These are phyloP conservation scores for Aspergillus panamensis DNA, from an alignment of 495 filamentous ascomycete species.

Conservation along the genomic window DNA sequence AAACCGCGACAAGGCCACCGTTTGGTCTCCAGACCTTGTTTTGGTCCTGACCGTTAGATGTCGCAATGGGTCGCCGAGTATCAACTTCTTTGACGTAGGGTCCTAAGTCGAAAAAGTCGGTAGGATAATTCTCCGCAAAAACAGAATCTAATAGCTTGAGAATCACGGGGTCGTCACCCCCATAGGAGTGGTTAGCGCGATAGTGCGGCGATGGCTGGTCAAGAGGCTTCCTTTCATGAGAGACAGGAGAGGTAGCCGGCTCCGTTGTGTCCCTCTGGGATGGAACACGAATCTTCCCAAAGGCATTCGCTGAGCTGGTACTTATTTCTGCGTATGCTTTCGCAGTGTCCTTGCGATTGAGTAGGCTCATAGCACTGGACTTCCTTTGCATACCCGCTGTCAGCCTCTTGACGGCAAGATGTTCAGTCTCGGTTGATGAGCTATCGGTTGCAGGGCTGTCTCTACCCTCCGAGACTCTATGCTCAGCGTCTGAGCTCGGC, in stretches of 20 bases:
- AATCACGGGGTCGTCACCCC: slow-evolving; percentile 84
- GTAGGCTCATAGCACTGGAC: slow-evolving; percentile 76
- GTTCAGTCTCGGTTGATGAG: slow-evolving; percentile 39
- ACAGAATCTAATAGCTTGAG: slow-evolving; percentile 82
- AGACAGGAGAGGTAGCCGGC: slow-evolving; percentile 30
- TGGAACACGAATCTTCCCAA: slow-evolving; percentile 79
- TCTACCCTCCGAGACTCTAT: slow-evolving; percentile 22
- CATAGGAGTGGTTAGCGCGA: slow-evolving; percentile 64
- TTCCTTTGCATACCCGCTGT: slow-evolving; percentile 51
- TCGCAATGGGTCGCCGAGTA: slow-evolving; percentile 60
- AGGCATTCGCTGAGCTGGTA: slow-evolving; percentile 74
- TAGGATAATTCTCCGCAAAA: slow-evolving; percentile 86
- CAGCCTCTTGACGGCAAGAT: slow-evolving; percentile 27
- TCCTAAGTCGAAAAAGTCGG: slow-evolving; percentile 66
- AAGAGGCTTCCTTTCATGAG: slow-evolving; percentile 29
- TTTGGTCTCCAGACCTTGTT: slow-evolving; percentile 74
- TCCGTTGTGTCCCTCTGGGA: slow-evolving; percentile 42
- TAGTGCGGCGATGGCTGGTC: slow-evolving; percentile 30
- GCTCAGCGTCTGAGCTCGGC: slow-evolving; percentile 35
- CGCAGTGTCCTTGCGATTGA: slow-evolving; percentile 70
- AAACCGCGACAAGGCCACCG: slow-evolving; percentile 78
- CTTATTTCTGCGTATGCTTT: slow-evolving; percentile 83
- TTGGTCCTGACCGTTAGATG: slow-evolving; percentile 46
- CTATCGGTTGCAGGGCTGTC: slow-evolving; percentile 34
- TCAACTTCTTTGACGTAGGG: slow-evolving; percentile 72